A percentile compares a stretch with the other conserved stretches of the same genome.
phyloP scores from a whole-genome alignment of 371 early-diverging fungal genomes.

The Choanephora cucurbitarum region DNA sequence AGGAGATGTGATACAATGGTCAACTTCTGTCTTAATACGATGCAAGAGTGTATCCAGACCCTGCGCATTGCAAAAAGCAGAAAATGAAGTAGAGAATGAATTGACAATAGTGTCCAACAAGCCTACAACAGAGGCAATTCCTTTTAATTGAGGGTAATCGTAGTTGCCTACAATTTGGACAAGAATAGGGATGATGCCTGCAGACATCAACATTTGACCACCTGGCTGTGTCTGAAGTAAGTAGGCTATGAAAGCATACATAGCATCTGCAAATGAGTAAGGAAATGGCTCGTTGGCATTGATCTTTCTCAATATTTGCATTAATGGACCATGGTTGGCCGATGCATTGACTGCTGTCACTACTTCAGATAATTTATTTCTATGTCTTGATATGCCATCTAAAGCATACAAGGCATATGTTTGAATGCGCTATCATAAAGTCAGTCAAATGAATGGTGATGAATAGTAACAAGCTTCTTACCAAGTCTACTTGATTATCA shows the following conservation, averaged over 20 bases:
- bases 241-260: constrained; percentile 78
- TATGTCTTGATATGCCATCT: constrained; percentile 81
- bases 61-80: constrained; percentile 78
- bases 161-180: constrained; percentile 61
- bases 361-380: constrained; percentile 77
- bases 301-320: constrained; percentile 77
- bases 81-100: constrained; percentile 73
- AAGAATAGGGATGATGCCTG: constrained; percentile 84
- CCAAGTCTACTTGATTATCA: constrained; percentile 49
- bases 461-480: no score
- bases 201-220: constrained; percentile 88
- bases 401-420: constrained; percentile 78
- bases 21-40: constrained; percentile 64
- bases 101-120: constrained; percentile 84
- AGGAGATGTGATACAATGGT: no score
- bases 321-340: constrained; percentile 90
- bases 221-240: constrained; percentile 81
- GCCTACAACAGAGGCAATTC: constrained; percentile 70
- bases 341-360: constrained; percentile 87
- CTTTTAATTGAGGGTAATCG: constrained; percentile 56
- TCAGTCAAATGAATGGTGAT: no score
- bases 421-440: constrained; percentile 74
- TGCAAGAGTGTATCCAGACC: constrained; percentile 80
- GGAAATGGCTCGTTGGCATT: constrained; percentile 57
- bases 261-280: constrained; percentile 81